Conservation (phyloP, 257 asterid genomes). For the Craterostigma plantagineum region DNA sequence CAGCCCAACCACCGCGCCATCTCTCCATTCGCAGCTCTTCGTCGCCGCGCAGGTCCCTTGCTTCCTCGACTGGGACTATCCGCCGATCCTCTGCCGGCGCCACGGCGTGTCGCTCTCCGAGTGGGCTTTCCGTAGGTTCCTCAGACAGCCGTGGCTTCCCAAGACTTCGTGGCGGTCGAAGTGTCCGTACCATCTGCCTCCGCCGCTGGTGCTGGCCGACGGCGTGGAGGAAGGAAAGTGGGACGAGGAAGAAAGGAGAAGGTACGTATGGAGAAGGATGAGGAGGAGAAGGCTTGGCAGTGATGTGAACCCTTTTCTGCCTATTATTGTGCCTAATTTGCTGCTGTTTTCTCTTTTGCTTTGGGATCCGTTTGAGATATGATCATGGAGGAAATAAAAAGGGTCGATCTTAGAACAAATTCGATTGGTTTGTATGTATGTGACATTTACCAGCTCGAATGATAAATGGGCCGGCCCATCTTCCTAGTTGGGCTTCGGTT, state of each 20-base stretch:
- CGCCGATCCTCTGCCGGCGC: slow-evolving; percentile 65
- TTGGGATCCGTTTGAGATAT: slow-evolving; percentile 29
- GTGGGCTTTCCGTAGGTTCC: slow-evolving; percentile 44
- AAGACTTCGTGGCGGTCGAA: slow-evolving; percentile 72
- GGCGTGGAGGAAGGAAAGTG: slow-evolving; percentile 70
- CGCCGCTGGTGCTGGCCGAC: slow-evolving; percentile 39
- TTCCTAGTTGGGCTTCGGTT: too few species aligned
- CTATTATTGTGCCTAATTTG: slow-evolving; percentile 49
- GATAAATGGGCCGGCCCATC: too few species aligned
- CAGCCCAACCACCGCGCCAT: slow-evolving; percentile 49
- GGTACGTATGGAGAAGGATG: slow-evolving; percentile 35
- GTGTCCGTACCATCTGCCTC: slow-evolving; percentile 68
- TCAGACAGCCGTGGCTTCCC: slow-evolving; percentile 36
- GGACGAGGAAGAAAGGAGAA: slow-evolving; percentile 49
- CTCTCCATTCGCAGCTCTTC: slow-evolving; percentile 54
- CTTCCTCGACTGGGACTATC: slow-evolving; percentile 87
- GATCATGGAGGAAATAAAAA: too few species aligned
- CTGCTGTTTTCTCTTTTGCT: slow-evolving; percentile 30
- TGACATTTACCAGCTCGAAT: too few species aligned
- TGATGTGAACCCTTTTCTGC: slow-evolving; percentile 32
- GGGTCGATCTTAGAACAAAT: too few species aligned
- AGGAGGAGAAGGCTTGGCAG: slow-evolving; percentile 26
- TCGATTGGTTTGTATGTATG: too few species aligned
- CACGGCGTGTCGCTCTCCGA: slow-evolving; percentile 10
- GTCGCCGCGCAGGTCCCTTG: slow-evolving; percentile 68